Percentiles rank a stretch among this genome's conserved stretches.
Evolutionary conservation across 371 early-diverging fungal genomes (phyloP).

Genomic region (Lichtheimia corymbifera): DNA sequence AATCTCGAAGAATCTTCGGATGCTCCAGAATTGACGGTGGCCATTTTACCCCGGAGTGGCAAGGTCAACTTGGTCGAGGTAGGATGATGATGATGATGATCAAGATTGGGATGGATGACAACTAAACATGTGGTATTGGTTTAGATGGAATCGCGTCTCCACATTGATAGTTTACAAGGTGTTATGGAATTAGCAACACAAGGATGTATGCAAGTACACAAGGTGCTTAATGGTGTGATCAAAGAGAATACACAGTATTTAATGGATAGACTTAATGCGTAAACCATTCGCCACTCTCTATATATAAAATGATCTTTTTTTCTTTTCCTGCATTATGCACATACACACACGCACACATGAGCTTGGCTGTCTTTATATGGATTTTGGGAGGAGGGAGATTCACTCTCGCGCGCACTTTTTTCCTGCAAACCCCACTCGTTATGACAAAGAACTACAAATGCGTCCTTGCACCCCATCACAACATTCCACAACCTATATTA

Average conservation of each 20-base stretch:
- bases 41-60: constrained; percentile 79
- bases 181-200: constrained; percentile 78
- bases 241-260: constrained; percentile 59
- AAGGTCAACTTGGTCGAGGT: constrained; percentile 78
- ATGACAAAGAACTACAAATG: constrained; percentile 30
- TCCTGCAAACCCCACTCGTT: neutral
- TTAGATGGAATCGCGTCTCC: constrained; percentile 88
- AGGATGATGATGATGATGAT: neutral
- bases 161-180: constrained; percentile 79
- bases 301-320: neutral
- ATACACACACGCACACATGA: neutral
- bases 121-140: constrained; percentile 5
- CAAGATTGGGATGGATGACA: neutral
- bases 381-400: neutral
- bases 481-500: constrained; percentile 45
- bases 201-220: constrained; percentile 83
- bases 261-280: constrained; percentile 42
- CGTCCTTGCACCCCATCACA: constrained; percentile 37
- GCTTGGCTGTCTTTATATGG: neutral
- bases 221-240: constrained; percentile 75
- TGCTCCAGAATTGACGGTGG: constrained; percentile 89
- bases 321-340: too few relatives aligned
- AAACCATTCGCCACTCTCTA: neutral
- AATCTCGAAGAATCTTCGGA: constrained; percentile 86
- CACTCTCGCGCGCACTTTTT: neutral